Conservation (phyloP, 768 basidiomycete species). For the Leccinum disarticulatum region DNA sequence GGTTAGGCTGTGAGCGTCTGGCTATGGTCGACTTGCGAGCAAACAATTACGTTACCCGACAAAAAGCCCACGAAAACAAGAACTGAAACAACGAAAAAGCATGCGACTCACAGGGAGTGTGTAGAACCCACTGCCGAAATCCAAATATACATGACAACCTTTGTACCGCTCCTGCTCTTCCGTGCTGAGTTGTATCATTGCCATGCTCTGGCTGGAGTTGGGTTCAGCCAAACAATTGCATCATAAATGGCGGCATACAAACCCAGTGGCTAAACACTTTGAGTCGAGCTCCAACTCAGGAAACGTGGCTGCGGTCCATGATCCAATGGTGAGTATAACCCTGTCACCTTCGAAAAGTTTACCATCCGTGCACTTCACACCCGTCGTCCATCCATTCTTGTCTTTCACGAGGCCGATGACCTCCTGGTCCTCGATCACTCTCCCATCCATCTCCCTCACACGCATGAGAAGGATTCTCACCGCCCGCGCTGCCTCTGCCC, state of each 20-base stretch:
- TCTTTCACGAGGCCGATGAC: slow-evolving; percentile 50
- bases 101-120: slow-evolving; percentile 66
- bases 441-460: slow-evolving; percentile 60
- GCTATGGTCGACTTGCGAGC: background rate
- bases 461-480: slow-evolving; percentile 51
- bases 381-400: slow-evolving; percentile 43
- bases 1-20: background rate
- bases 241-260: slow-evolving; percentile 14
- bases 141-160: slow-evolving; percentile 65
- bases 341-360: slow-evolving; percentile 52
- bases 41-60: background rate
- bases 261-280: slow-evolving; percentile 81
- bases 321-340: slow-evolving; percentile 72
- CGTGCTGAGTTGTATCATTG: slow-evolving; percentile 67
- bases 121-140: slow-evolving; percentile 77
- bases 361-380: slow-evolving; percentile 65
- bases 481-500: slow-evolving; percentile 78
- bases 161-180: slow-evolving; percentile 67
- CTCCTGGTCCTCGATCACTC: slow-evolving; percentile 54
- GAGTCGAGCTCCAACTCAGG: slow-evolving; percentile 51
- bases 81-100: background rate
- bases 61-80: background rate
- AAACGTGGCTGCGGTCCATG: slow-evolving; percentile 85
- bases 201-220: slow-evolving; percentile 70
- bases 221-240: background rate